Evolutionary conservation across 163 green algal species (phyloP).

Genomic region (Prototheca wickerhamii): DNA sequence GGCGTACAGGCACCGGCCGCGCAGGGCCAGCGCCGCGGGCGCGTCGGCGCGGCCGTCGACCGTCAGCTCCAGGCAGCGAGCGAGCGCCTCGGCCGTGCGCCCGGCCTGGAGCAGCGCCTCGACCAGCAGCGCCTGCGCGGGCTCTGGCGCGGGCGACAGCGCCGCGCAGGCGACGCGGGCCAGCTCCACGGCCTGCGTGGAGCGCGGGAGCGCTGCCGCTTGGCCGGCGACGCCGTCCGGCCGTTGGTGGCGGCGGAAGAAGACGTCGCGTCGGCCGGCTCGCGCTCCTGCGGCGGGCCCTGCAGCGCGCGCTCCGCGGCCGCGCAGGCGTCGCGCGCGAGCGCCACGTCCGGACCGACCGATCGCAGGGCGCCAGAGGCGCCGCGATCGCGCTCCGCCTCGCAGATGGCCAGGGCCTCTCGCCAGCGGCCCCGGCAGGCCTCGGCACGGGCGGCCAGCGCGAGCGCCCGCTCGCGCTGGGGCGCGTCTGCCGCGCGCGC

Average conservation of each 20-base stretch:
- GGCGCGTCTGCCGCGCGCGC: not conserved
- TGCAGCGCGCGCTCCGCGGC: conserved; percentile 10
- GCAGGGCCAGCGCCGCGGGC: conserved; percentile 28
- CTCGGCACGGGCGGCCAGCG: conserved; percentile 18
- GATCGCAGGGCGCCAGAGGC: too few species aligned
- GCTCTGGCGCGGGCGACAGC: conserved; percentile 13
- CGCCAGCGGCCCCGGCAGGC: conserved; percentile 14
- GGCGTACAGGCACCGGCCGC: conserved; percentile 24
- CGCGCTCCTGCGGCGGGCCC: not conserved
- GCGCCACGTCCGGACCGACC: too few species aligned
- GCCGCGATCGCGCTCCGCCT: not conserved
- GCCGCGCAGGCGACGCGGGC: not conserved
- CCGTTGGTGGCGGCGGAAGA: not conserved
- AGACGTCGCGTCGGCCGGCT: not conserved
- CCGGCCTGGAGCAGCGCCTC: conserved; percentile 22
- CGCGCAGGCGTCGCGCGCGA: too few species aligned
- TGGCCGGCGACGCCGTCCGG: not conserved
- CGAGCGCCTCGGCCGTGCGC: conserved; percentile 27
- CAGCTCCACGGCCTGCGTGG: conserved; percentile 4
- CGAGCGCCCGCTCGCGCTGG: not conserved
- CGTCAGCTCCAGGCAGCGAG: conserved; percentile 16
- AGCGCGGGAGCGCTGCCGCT: conserved; percentile 12
- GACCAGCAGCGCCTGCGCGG: conserved; percentile 11
- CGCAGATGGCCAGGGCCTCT: conserved; percentile 6
- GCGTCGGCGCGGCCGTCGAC: conserved; percentile 21